phyloP scores from a whole-genome alignment of 176 grass and related monocot genomes.

The Aechmea fasciata region DNA sequence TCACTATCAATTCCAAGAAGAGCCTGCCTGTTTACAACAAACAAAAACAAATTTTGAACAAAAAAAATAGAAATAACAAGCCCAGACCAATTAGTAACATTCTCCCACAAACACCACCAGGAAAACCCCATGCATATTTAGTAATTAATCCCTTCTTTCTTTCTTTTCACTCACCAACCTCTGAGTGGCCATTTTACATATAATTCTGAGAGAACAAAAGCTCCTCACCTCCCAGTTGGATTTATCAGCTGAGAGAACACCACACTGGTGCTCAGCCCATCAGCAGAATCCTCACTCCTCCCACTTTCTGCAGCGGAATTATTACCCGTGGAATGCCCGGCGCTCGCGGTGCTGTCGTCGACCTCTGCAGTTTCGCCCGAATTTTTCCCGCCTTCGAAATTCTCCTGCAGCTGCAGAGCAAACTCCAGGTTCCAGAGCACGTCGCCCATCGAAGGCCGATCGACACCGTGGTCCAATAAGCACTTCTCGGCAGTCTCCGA shows the following conservation, averaged over 20 bases:
- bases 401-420: slow-evolving; percentile 42
- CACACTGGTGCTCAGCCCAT: slow-evolving; percentile 26
- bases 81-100: too few species aligned
- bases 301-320: slow-evolving; percentile 12
- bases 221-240: slow-evolving; percentile 45
- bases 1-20: too few species aligned
- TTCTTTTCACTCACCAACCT: too few species aligned
- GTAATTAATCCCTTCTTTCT: too few species aligned
- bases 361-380: background rate
- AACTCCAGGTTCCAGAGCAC: slow-evolving; percentile 66
- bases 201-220: too few species aligned
- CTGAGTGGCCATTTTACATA: too few species aligned
- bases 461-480: slow-evolving; percentile 35
- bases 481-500: slow-evolving; percentile 49
- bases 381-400: slow-evolving; percentile 29
- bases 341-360: background rate
- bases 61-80: too few species aligned
- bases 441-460: slow-evolving; percentile 49
- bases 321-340: background rate
- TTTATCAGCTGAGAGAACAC: slow-evolving; percentile 51
- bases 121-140: too few species aligned
- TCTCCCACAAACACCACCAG: too few species aligned
- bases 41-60: too few species aligned
- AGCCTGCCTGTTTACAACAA: too few species aligned
- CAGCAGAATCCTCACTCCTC: slow-evolving; percentile 30